Conservation (phyloP, 352 stramenopile genomes). For the Phytophthora constricta region DNA sequence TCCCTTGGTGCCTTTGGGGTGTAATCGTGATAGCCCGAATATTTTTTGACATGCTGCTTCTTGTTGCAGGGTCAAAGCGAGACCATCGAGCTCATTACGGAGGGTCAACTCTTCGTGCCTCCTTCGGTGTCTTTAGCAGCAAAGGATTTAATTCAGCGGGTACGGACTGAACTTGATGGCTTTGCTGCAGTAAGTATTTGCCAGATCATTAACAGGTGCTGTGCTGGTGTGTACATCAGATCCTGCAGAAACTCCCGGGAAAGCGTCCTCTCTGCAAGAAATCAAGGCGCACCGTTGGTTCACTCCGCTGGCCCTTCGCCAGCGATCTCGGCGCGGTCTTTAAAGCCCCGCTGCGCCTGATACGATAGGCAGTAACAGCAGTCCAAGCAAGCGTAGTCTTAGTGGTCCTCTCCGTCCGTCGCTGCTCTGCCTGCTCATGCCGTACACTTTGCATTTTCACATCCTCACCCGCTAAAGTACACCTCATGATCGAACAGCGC, state of each 20-base stretch:
- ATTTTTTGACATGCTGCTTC: constrained; percentile 6
- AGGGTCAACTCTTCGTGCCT: constrained; percentile 71
- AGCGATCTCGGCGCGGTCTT: constrained; percentile 49
- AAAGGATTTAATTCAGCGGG: constrained; percentile 75
- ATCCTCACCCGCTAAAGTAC: not conserved
- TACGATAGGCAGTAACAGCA: constrained; percentile 13
- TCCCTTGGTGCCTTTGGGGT: no score
- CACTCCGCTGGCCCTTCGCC: constrained; percentile 54
- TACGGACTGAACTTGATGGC: constrained; percentile 26
- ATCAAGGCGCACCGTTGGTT: constrained; percentile 87
- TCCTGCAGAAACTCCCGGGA: constrained; percentile 74
- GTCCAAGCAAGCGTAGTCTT: not conserved
- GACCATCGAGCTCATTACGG: constrained; percentile 96
- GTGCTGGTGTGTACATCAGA: constrained; percentile 51
- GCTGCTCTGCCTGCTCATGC: not conserved
- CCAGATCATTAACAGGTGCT: not conserved
- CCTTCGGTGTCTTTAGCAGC: constrained; percentile 73
- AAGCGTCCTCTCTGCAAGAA: constrained; percentile 63
- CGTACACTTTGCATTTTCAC: not conserved
- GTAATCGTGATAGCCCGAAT: no score
- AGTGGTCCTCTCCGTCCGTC: not conserved
- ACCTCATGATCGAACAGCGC: no score
- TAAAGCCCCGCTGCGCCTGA: constrained; percentile 6
- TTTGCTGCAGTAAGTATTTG: not conserved
- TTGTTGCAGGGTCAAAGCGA: constrained; percentile 87